Conservation (phyloP, 768 basidiomycete genomes). For the Vararia minispora region DNA sequence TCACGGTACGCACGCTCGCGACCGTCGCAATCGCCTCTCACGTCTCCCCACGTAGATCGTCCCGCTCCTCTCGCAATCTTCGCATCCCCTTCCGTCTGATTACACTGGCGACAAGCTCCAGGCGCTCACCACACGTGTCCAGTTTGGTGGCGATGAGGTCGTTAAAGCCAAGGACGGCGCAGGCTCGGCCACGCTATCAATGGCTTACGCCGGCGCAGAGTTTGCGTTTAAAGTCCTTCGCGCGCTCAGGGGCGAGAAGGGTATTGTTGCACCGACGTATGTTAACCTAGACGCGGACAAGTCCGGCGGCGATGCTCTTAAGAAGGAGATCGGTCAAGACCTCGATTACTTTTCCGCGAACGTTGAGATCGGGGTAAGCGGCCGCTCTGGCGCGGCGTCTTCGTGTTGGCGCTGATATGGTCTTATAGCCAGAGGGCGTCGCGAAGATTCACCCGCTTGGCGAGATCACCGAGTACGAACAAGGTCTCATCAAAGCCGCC, state of each 20-base stretch:
- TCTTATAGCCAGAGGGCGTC: constrained; percentile 60
- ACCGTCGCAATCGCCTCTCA: background rate
- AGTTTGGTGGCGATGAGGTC: constrained; percentile 96
- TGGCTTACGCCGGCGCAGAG: constrained; percentile 91
- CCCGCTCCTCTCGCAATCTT: constrained; percentile 86
- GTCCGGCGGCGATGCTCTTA: constrained; percentile 60
- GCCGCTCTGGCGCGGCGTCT: constrained; percentile 1
- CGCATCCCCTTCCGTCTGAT: constrained; percentile 59
- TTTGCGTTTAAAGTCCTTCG: constrained; percentile 77
- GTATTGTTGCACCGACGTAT: constrained; percentile 74
- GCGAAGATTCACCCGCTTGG: constrained; percentile 78
- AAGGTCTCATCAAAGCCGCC: constrained; percentile 66
- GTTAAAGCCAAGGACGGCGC: constrained; percentile 94
- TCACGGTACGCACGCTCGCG: constrained; percentile 47
- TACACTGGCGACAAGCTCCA: constrained; percentile 38
- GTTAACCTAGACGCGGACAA: constrained; percentile 69
- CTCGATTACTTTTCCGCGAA: constrained; percentile 84
- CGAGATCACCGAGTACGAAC: constrained; percentile 57
- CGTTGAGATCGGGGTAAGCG: constrained; percentile 75
- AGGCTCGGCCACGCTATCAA: constrained; percentile 93
- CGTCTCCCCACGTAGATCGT: constrained; percentile 48
- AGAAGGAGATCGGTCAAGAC: constrained; percentile 63
- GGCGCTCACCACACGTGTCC: constrained; percentile 71
- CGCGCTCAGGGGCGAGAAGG: constrained; percentile 82
- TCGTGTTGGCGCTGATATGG: background rate